These are phyloP conservation scores for Neoarthrinium moseri DNA, from an alignment of 2,329 filamentous ascomycete species.

Conservation along the genomic window DNA sequence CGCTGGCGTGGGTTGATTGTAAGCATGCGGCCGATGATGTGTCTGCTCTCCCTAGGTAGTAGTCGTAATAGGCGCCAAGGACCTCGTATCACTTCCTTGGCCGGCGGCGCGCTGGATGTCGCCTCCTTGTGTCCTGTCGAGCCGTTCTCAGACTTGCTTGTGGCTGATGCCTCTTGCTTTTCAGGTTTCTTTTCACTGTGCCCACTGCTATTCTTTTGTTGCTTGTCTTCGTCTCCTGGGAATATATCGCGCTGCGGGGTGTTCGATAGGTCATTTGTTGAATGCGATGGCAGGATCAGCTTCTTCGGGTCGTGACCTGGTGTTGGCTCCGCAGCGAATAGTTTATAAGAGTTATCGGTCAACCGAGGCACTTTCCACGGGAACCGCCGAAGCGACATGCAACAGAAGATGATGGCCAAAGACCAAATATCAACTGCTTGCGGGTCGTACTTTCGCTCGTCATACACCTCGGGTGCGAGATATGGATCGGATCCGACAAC, in stretches of 20 bases:
- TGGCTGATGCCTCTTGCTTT: slow-evolving; percentile 9
- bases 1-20: slow-evolving; percentile 82
- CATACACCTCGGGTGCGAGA: slow-evolving; percentile 93
- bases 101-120: too few species aligned
- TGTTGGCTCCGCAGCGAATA: slow-evolving; percentile 85
- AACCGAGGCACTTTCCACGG: slow-evolving; percentile 94
- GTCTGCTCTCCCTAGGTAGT: slow-evolving; percentile 82
- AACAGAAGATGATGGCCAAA: slow-evolving; percentile 96
- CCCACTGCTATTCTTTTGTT: slow-evolving; percentile 16
- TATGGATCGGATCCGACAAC: slow-evolving; percentile 89
- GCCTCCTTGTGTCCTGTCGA: slow-evolving; percentile 28
- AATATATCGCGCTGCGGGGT: slow-evolving; percentile 39
- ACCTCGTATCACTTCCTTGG: slow-evolving; percentile 81
- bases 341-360: slow-evolving; percentile 90
- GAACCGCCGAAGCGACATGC: slow-evolving; percentile 93
- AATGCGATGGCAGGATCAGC: slow-evolving; percentile 45
- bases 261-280: slow-evolving; percentile 41
- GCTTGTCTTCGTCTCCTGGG: slow-evolving; percentile 29
- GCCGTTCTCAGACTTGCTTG: slow-evolving; percentile 13
- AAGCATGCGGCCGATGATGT: slow-evolving; percentile 90
- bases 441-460: slow-evolving; percentile 89
- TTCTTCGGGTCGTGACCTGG: slow-evolving; percentile 64
- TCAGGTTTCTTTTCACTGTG: slow-evolving; percentile 21
- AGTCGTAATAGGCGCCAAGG: slow-evolving; percentile 88
- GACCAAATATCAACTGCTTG: slow-evolving; percentile 97